Evolutionary conservation across 2,329 filamentous ascomycete genomes (phyloP).

Genomic region (Colletotrichum theobromicola): DNA sequence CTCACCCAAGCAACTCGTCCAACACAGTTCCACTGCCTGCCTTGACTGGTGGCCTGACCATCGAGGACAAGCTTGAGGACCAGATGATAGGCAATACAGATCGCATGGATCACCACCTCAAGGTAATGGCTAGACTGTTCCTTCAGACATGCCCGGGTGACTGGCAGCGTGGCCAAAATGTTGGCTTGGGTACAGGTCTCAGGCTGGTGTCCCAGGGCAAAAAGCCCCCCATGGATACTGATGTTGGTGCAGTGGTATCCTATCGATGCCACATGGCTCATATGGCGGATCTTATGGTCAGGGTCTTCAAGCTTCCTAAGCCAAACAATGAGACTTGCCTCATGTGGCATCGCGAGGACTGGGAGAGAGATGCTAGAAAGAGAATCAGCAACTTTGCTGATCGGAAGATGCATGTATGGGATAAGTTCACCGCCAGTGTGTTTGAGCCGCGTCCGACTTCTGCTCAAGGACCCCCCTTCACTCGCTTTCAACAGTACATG

Average conservation of each 20-base stretch:
- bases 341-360: not conserved
- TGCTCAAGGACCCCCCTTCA: not conserved
- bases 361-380: not conserved
- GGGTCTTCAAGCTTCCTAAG: not conserved
- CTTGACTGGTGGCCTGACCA: too few species aligned
- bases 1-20: too few species aligned
- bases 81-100: too few species aligned
- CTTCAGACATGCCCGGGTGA: not conserved
- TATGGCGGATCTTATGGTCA: not conserved
- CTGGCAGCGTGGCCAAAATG: not conserved
- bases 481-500: not conserved
- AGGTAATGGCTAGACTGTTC: not conserved
- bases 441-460: not conserved
- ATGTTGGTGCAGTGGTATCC: not conserved
- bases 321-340: not conserved
- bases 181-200: not conserved
- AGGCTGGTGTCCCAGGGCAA: not conserved
- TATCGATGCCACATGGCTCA: not conserved
- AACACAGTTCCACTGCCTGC: too few species aligned
- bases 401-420: not conserved
- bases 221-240: not conserved
- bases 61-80: not conserved
- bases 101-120: not conserved
- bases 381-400: not conserved
- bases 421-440: not conserved